Evolutionary conservation across 352 stramenopile species (phyloP), one percentile per base, ranked within the genome.

Genomic region (Elongisporangium undulatum): DNA sequence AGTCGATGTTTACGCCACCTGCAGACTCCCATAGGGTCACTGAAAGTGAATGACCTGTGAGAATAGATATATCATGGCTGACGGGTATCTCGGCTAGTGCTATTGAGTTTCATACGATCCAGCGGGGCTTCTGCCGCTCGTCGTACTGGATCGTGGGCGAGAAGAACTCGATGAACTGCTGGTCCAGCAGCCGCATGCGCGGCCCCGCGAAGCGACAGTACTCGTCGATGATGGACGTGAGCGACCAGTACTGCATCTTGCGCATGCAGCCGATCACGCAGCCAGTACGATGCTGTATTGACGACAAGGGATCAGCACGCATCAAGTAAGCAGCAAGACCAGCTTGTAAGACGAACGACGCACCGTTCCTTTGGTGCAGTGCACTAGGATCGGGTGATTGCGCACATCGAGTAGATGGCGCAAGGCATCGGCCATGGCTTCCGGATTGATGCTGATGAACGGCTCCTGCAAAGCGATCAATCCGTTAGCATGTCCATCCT

Each of bases 131-230:
- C 66, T 93, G 79, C 10, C 79, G 73, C 62, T 91, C 79, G 59
- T 93, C 79, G 70, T 93, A 93, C 22, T 85, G 69, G 63, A 91
- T 90, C 5, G 69, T 79, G 19, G 83, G 79, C 34, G 74, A 87
- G 60, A 94, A 94, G 63, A 92, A 94, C 78, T 94, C 88, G 69
- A 96, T 96, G 53, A 96, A 94, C 59, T 94, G 85, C 63, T 96
- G 85, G 58, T 95, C 84, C 19, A 92, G 68, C 15, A 96, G 69
- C 17, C 88, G 86, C 78, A 92, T 91, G 55, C 87, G 84, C 15
- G 86, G 86, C 1, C 77, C 82, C 13, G 88, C 86, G 54, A 94
- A 95, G 57, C 86, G 83, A 24, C 84, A 90, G 69, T 95, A 95
- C 72, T 95, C 86, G 66, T 94, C 79, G 53, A 94, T 90, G 59